These are phyloP conservation scores for Exophiala aquamarina DNA, from an alignment of 2,329 filamentous ascomycete genomes.

Conservation along the genomic window DNA sequence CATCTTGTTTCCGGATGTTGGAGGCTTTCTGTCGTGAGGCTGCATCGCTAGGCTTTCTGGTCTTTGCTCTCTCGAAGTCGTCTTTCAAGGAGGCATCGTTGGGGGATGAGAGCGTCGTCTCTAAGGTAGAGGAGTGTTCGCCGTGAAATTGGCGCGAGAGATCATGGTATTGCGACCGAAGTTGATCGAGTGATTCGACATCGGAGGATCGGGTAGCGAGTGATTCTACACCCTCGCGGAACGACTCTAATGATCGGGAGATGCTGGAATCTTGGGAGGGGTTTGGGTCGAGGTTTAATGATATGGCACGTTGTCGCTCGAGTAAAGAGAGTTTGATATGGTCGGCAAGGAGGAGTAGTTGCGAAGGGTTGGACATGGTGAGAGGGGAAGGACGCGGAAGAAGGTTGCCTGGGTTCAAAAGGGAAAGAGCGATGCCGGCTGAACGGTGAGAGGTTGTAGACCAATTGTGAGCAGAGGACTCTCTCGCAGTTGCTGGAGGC, in stretches of 20 bases:
- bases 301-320: slow-evolving; percentile 83
- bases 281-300: slow-evolving; percentile 73
- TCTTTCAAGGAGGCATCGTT: slow-evolving; percentile 63
- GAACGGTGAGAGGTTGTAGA: background rate
- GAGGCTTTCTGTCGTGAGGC: slow-evolving; percentile 28
- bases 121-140: slow-evolving; percentile 50
- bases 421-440: background rate
- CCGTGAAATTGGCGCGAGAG: slow-evolving; percentile 79
- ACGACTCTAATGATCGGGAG: slow-evolving; percentile 80
- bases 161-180: slow-evolving; percentile 73
- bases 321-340: slow-evolving; percentile 95
- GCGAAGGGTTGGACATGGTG: slow-evolving; percentile 58
- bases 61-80: slow-evolving; percentile 65
- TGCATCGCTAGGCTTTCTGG: slow-evolving; percentile 27
- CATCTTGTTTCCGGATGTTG: slow-evolving; percentile 23
- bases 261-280: slow-evolving; percentile 81
- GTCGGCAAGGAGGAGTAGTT: slow-evolving; percentile 90
- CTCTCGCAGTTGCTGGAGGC: too few species aligned
- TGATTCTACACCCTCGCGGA: slow-evolving; percentile 74
- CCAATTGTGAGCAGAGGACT: too few species aligned
- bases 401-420: too few species aligned
- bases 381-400: slow-evolving; percentile 14
- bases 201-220: slow-evolving; percentile 52
- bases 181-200: slow-evolving; percentile 47
- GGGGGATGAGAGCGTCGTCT: slow-evolving; percentile 55